These are phyloP conservation scores for Candida tropicalis DNA, from an alignment of 1,139 yeast species.

Conservation along the genomic window DNA sequence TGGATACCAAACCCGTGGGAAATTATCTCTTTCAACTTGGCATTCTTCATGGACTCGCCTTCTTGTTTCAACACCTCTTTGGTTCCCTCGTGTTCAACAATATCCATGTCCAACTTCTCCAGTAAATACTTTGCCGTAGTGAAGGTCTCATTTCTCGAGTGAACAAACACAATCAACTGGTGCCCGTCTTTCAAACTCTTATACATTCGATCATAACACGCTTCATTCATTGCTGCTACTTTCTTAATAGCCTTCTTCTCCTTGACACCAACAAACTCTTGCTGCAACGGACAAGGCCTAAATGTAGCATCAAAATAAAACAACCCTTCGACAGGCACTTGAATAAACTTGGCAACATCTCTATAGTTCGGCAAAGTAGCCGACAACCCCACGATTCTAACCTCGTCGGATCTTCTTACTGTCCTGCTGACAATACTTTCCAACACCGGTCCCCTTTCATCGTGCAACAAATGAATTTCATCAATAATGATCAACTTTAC, in stretches of 20 bases:
- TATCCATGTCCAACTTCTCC: conserved; percentile 56
- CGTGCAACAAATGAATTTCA: conserved; percentile 92
- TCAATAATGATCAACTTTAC: conserved; percentile 83
- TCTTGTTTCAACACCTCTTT: conserved; percentile 66
- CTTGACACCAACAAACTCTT: conserved; percentile 84
- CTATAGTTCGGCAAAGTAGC: conserved; percentile 91
- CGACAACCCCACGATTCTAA: conserved; percentile 82
- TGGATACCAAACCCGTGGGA: conserved; percentile 86
- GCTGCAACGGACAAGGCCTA: conserved; percentile 92
- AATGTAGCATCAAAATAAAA: conserved; percentile 82
- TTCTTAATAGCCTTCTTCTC: conserved; percentile 83
- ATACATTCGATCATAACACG: conserved; percentile 79
- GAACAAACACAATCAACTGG: conserved; percentile 88
- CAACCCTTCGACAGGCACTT: conserved; percentile 64
- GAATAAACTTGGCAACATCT: conserved; percentile 83
- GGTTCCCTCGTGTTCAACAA: conserved; percentile 61
- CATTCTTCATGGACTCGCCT: conserved; percentile 55
- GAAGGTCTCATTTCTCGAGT: conserved; percentile 88
- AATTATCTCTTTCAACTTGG: conserved; percentile 60
- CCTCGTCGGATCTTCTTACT: conserved; percentile 49
- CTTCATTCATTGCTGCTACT: conserved; percentile 84
- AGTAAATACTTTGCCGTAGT: conserved; percentile 79
- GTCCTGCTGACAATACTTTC: conserved; percentile 87
- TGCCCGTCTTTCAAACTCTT: conserved; percentile 62
- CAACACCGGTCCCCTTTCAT: conserved; percentile 92